Evolutionary conservation across 164 flowering plant species (phyloP), one percentile per base, ranked within the genome.

Genomic region (Magnolia kwangsiensis): DNA sequence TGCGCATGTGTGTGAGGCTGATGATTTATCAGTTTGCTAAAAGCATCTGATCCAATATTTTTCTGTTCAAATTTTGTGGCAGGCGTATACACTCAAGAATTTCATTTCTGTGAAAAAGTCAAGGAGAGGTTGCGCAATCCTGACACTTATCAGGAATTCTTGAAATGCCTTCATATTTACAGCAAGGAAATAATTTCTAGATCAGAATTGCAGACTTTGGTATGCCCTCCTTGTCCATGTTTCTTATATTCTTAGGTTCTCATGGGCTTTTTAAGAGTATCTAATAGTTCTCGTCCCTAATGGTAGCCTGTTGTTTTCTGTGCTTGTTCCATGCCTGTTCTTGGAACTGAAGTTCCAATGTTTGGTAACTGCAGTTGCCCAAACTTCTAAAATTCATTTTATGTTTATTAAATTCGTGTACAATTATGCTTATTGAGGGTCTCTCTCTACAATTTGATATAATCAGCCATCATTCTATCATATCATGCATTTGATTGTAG

Each of bases 151-250:
- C 92, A 86, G 79, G 90, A 88, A 72, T 91, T 90, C 77, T 84
- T 92, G 85, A 88, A 87, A 80, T 89, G 91, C 80, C 90, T 92
- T 77, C 84, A 86, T 79, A 85, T 92, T 20, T 92, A 85, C 75
- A 86, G 87, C 83, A 86, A 80, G 70, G 94, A 92, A 80, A 85
- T 90, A 63, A 92, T 94, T 75, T 83, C 90, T 50, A 81, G 91
- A 78, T 16, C 87, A 11, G 89, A 96, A 78, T 84, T 96, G 83
- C 89, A 89, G 64, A 76, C 81, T 72, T 81, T 94, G 98, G 99
- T 96, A 89, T 69, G 88, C 63, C 29, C 80, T 11, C 63, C 55
- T 67, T 71, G 21, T 72, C 8, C 29, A 72, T 37, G 10, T 24
- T 51, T 74, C 8, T 69, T 74, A 20, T 61, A 63, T 23, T 69